Percentiles rank a stretch among this genome's conserved stretches.
Evolutionary conservation across 805 yeast species (phyloP).

Genomic region (Zygotorulaspora chibaensis): DNA sequence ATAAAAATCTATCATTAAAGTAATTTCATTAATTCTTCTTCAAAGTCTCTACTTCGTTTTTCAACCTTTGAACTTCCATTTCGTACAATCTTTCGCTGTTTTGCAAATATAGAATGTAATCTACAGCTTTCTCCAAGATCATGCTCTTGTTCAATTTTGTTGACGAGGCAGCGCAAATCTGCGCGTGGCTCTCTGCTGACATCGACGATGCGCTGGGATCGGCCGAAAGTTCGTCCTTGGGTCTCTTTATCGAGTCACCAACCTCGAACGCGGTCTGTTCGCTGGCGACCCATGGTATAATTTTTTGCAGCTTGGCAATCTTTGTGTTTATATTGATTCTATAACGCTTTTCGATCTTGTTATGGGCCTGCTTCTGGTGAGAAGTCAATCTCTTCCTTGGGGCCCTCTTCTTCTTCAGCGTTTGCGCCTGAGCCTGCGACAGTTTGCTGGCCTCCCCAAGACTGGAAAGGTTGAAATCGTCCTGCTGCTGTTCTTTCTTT

Average conservation of each 20-base stretch:
- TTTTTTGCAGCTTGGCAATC: constrained; percentile 60
- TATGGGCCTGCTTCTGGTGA: constrained; percentile 66
- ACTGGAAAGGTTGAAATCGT: constrained; percentile 5
- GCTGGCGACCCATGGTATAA: constrained; percentile 63
- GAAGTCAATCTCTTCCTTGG: constrained; percentile 53
- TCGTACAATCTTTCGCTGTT: constrained; percentile 40
- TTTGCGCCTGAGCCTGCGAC: constrained; percentile 1
- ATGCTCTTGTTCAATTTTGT: constrained; percentile 58
- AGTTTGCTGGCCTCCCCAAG: constrained; percentile 2
- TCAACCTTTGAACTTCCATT: constrained; percentile 33
- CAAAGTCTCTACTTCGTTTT: constrained; percentile 27
- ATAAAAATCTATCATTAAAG: constrained; percentile 5
- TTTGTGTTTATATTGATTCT: constrained; percentile 68
- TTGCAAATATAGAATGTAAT: constrained; percentile 52
- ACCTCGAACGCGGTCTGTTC: constrained; percentile 60
- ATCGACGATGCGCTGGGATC: constrained; percentile 3
- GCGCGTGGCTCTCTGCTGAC: constrained; percentile 2
- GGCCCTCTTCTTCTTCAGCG: constrained; percentile 41
- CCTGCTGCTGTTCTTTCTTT: constrained; percentile 6
- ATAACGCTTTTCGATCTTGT: constrained; percentile 66
- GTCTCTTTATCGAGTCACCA: constrained; percentile 18
- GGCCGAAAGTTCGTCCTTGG: background rate
- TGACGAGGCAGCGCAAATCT: constrained; percentile 12
- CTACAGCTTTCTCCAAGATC: constrained; percentile 65
- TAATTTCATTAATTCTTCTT: constrained; percentile 2